Conservation (phyloP, 2,329 filamentous ascomycete species). For the Penicillium sp. region DNA sequence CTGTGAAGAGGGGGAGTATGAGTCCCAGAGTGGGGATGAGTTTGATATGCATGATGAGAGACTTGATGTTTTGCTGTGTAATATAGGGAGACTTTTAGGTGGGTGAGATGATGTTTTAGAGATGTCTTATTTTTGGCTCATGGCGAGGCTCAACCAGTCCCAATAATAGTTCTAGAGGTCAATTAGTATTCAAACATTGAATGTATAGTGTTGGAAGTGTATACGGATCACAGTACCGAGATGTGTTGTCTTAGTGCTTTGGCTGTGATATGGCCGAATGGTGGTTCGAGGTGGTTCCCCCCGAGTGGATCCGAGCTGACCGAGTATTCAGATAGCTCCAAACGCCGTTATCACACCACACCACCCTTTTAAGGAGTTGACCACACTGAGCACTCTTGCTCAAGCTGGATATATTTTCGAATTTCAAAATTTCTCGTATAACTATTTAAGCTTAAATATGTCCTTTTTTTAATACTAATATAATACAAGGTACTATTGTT, state of each 20-base stretch:
- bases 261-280: conserved; percentile 5
- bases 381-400: not conserved
- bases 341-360: not conserved
- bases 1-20: conserved; percentile 19
- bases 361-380: not conserved
- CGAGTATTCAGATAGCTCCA: conserved; percentile 6
- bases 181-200: not conserved
- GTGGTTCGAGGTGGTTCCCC: conserved; percentile 6
- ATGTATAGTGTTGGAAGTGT: not conserved
- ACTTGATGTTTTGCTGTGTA: not conserved
- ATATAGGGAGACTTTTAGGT: not conserved
- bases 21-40: conserved; percentile 13
- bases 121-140: conserved; percentile 1
- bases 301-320: conserved; percentile 9
- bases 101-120: not conserved
- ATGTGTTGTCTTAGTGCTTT: not conserved
- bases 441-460: not conserved
- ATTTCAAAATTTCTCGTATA: not conserved
- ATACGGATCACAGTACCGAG: not conserved
- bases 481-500: not conserved
- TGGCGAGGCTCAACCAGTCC: not conserved
- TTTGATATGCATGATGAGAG: conserved; percentile 14
- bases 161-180: not conserved
- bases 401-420: too few relatives aligned
- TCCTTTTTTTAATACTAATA: not conserved